Conservation (phyloP, 148 eudicot genomes). For the Chenopodium suecicum region DNA sequence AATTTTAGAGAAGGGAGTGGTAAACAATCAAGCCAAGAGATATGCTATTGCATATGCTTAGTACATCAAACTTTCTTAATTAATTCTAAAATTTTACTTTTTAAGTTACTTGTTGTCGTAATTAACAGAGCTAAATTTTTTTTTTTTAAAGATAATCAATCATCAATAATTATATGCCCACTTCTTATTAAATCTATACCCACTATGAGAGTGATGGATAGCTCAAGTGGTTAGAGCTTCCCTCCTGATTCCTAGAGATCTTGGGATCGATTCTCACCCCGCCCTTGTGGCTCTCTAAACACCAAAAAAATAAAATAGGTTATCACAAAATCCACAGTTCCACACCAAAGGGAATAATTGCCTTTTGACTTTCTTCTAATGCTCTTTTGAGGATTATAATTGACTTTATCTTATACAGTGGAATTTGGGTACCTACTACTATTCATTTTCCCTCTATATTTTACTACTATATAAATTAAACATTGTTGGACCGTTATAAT, state of each 20-base stretch:
- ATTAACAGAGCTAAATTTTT: background rate
- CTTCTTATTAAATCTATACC: too few species aligned
- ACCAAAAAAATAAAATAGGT: background rate
- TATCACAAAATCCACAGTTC: conserved; percentile 1
- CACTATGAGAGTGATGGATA: too few species aligned
- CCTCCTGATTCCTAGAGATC: too few species aligned
- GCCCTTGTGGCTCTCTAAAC: too few species aligned
- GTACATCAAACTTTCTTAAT: background rate
- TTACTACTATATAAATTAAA: conserved; percentile 9
- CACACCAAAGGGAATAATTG: conserved; percentile 6
- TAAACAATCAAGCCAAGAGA: too few species aligned
- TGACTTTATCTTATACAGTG: background rate
- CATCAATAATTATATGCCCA: background rate
- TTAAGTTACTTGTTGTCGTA: background rate
- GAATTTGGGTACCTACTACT: background rate
- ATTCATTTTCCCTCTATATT: background rate
- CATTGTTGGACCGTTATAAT: conserved; percentile 11
- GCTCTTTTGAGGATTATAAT: background rate
- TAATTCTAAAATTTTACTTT: background rate
- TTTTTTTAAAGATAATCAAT: background rate
- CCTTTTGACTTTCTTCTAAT: conserved; percentile 22
- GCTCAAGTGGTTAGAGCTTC: too few species aligned
- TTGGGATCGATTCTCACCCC: too few species aligned
- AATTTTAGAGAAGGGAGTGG: too few species aligned
- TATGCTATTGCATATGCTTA: background rate